Conservation (phyloP, 352 stramenopile species). For the Globisporangium viniferum region DNA sequence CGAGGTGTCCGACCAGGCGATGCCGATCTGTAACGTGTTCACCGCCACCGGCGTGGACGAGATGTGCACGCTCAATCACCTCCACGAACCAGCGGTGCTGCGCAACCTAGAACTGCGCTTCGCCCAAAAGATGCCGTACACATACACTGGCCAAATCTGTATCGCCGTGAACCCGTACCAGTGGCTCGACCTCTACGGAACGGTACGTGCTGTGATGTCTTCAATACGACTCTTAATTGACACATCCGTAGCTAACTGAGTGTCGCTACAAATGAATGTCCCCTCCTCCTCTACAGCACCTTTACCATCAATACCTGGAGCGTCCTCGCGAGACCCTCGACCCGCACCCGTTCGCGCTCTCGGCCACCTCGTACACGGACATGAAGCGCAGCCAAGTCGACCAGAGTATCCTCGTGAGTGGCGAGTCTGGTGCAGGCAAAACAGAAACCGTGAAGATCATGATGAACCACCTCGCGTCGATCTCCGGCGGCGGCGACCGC, state of each 20-base stretch:
- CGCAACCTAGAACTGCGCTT: constrained; percentile 79
- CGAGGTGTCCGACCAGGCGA: constrained; percentile 70
- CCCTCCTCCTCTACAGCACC: constrained; percentile 18
- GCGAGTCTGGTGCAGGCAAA: constrained; percentile 88
- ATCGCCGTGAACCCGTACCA: constrained; percentile 83
- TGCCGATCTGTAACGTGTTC: constrained; percentile 86
- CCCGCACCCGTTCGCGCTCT: constrained; percentile 73
- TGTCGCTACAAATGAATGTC: background rate
- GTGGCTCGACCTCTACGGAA: constrained; percentile 74
- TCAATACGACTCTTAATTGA: background rate
- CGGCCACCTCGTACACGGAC: constrained; percentile 60
- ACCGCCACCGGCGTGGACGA: constrained; percentile 58
- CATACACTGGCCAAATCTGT: constrained; percentile 78
- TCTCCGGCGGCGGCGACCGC: constrained; percentile 61
- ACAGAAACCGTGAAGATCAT: constrained; percentile 93
- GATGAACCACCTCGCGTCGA: constrained; percentile 80
- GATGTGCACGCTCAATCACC: constrained; percentile 79
- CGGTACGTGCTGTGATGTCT: constrained; percentile 13
- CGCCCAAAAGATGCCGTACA: constrained; percentile 69
- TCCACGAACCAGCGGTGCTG: constrained; percentile 74
- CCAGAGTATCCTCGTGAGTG: constrained; percentile 85
- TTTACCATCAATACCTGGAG: constrained; percentile 68
- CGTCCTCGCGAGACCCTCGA: constrained; percentile 46
- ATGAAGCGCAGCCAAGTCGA: constrained; percentile 74
- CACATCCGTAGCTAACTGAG: background rate